phyloP scores from a whole-genome alignment of 2,329 filamentous ascomycete species.

The Ceratocystis papillata region DNA sequence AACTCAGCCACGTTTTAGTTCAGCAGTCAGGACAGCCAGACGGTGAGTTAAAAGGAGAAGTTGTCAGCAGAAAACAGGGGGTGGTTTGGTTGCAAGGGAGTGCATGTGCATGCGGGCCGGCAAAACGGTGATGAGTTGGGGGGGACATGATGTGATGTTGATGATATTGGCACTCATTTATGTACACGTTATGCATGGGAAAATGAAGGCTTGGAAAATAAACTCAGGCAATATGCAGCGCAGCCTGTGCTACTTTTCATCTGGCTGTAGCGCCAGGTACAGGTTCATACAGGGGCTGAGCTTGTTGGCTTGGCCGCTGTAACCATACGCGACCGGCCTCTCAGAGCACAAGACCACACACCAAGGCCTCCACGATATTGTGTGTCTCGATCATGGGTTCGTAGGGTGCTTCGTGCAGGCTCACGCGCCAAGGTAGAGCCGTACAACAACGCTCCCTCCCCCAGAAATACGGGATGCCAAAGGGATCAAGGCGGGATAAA shows the following conservation, averaged over 20 bases:
- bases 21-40: not conserved
- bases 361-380: not conserved
- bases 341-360: not conserved
- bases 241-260: not conserved
- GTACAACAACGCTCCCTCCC: not conserved
- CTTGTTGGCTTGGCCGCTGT: not conserved
- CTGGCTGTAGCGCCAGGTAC: not conserved
- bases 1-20: conserved; percentile 8
- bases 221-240: not conserved
- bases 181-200: not conserved
- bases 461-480: conserved; percentile 7
- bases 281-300: not conserved
- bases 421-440: not conserved
- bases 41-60: not conserved
- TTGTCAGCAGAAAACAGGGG: not conserved
- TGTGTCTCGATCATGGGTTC: not conserved
- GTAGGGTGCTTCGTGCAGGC: not conserved
- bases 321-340: not conserved
- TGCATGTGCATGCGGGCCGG: not conserved
- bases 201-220: not conserved
- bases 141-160: not conserved
- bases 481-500: not conserved
- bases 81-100: not conserved
- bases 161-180: not conserved
- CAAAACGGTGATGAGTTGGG: not conserved